Conservation (phyloP, 2,329 filamentous ascomycete genomes). For the Onygenales sp. region DNA sequence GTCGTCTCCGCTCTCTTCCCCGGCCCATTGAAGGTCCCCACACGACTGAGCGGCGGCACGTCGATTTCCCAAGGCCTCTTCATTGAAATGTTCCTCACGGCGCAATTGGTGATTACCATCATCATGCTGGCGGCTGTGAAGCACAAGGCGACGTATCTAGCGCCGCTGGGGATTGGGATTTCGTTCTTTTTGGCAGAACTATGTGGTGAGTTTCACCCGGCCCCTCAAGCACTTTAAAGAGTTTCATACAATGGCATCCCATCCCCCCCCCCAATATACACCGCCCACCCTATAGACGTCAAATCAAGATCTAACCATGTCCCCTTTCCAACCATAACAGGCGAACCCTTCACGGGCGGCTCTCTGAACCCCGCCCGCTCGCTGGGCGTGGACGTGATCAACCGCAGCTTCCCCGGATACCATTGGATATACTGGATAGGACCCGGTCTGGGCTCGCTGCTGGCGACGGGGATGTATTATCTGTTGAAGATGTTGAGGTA, state of each 20-base stretch:
- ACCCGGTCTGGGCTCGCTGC: conserved; percentile 35
- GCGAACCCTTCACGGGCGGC: conserved; percentile 32
- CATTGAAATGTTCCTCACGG: conserved; percentile 57
- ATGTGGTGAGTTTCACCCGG: conserved; percentile 24
- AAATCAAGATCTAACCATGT: background rate
- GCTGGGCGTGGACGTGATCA: conserved; percentile 39
- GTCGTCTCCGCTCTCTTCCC: conserved; percentile 52
- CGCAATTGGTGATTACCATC: conserved; percentile 54
- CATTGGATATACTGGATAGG: conserved; percentile 46
- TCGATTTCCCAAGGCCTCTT: conserved; percentile 52
- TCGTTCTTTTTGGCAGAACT: conserved; percentile 56
- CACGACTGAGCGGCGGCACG: conserved; percentile 44
- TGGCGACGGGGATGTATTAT: conserved; percentile 41
- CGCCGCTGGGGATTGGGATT: conserved; percentile 62
- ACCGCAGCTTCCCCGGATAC: conserved; percentile 35
- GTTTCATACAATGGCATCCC: background rate
- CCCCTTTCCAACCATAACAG: background rate
- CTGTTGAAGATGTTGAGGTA: conserved; percentile 38
- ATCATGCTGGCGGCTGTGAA: conserved; percentile 66
- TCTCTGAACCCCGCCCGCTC: conserved; percentile 41
- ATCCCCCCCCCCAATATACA: background rate
- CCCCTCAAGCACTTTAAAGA: background rate
- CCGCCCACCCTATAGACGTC: too few relatives aligned
- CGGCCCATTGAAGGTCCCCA: conserved; percentile 45
- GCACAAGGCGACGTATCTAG: conserved; percentile 61